Conservation (phyloP, 495 filamentous ascomycete genomes). For the Cercophora samala region DNA sequence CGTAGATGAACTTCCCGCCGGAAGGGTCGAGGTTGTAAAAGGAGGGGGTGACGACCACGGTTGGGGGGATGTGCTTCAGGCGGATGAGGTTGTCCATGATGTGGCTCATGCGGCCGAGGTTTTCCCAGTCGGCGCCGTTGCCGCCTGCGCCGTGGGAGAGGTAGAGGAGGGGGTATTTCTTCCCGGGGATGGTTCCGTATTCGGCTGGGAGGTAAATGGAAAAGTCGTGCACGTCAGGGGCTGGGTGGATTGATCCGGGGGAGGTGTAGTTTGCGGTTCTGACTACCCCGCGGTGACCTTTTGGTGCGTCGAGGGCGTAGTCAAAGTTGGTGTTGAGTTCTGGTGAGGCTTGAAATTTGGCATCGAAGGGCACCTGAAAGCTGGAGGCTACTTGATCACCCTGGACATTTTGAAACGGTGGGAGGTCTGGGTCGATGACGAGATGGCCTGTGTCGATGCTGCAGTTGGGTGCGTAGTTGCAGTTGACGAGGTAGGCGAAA, state of each 20-base stretch:
- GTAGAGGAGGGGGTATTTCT: conserved; percentile 34
- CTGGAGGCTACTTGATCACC: conserved; percentile 35
- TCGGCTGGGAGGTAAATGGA: conserved; percentile 34
- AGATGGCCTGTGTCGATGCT: conserved; percentile 35
- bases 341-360: conserved; percentile 28
- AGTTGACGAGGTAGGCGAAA: conserved; percentile 33
- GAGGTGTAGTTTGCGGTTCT: conserved; percentile 36
- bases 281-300: conserved; percentile 25
- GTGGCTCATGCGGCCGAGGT: conserved; percentile 31
- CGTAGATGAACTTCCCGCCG: conserved; percentile 28
- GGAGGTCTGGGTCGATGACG: conserved; percentile 34
- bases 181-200: conserved; percentile 24
- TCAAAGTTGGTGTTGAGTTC: conserved; percentile 35
- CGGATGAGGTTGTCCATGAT: conserved; percentile 38
- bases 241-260: conserved; percentile 33
- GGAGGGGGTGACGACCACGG: conserved; percentile 34
- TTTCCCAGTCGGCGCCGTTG: conserved; percentile 35
- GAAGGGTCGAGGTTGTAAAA: conserved; percentile 35
- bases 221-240: conserved; percentile 32
- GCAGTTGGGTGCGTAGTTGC: conserved; percentile 33
- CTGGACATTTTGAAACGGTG: conserved; percentile 31
- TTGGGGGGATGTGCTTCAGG: conserved; percentile 32
- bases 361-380: conserved; percentile 36
- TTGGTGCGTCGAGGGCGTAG: conserved; percentile 30
- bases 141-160: conserved; percentile 33